Base-by-base conservation (phyloP, 257 asterid species). In the Apocynum venetum region DNA sequence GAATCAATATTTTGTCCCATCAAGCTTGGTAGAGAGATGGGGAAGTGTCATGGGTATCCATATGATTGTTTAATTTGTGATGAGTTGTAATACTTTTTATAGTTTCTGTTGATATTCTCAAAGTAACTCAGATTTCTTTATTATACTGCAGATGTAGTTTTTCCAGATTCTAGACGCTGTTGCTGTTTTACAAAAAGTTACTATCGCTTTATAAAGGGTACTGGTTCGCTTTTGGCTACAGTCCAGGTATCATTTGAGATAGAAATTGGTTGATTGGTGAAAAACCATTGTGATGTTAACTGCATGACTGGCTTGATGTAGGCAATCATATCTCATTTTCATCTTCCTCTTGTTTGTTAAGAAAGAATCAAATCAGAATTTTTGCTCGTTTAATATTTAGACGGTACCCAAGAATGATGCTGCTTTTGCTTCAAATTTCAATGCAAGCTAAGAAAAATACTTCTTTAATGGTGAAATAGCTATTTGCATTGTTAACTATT, bases 21-120 rank as follows among this genome's bases (percentile, higher is more conserved):
- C 91, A 73, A 83, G 87, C 88, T 83, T 91, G 81, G 84, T 91
- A 44, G 91, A 91, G 83, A 85, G 97, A 91, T 91, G 97, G 97
- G 98, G 98, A 75, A 89, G 88, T 76, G 97, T 97, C 77, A 94
- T 94, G 96, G 98, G 98, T 94, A 94, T 89, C 90, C 96, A 85
- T 79, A 41, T 80, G 4, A 53, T 61, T 13, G 51, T 10, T 44
- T 9, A 36, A 6, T 35, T 6, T 12, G 9, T 66, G 31, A 75
- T 7, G 48, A 31, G 35, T 64, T 73, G 44, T 44, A 7, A 38
- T n/a, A 38, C 14, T 19, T 70, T 61, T 71, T 20, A 3, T n/a
- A 4, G 1, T 71, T 67, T 49, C 38, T 8, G 43, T 78, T 57
- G 63, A 48, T 53, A 13, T 38, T 73, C 55, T 11, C 72, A 12